These are phyloP conservation scores for Pythium rhizo-oryzae DNA, from an alignment of 352 stramenopile genomes.

Conservation along the genomic window DNA sequence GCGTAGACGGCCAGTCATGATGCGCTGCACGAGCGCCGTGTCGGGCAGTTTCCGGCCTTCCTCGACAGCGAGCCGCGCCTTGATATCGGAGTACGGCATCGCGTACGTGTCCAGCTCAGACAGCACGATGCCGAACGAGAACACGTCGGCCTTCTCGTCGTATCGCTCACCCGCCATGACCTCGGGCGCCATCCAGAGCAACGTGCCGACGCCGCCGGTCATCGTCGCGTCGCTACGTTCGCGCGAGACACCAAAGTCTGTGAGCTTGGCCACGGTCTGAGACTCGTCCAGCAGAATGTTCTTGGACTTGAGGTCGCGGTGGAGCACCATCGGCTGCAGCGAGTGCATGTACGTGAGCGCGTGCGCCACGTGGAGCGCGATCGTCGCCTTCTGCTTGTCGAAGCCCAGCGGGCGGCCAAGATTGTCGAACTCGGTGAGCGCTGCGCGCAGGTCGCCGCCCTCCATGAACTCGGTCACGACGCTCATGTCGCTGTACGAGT, in stretches of 20 bases:
- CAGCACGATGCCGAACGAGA: constrained; percentile 45
- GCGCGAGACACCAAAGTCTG: constrained; percentile 57
- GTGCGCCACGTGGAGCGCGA: constrained; percentile 46
- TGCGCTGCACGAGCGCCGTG: constrained; percentile 17
- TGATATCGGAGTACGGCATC: constrained; percentile 16
- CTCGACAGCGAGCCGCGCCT: neutral
- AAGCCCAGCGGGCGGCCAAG: constrained; percentile 29
- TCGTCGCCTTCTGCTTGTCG: constrained; percentile 43
- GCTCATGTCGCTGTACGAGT: constrained; percentile 23
- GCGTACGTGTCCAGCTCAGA: constrained; percentile 40
- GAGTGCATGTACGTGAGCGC: constrained; percentile 59
- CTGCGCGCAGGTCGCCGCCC: constrained; percentile 30
- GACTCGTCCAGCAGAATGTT: constrained; percentile 48
- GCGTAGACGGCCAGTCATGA: constrained; percentile 8
- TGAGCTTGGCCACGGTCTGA: constrained; percentile 44
- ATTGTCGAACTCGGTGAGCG: constrained; percentile 9
- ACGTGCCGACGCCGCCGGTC: constrained; percentile 43
- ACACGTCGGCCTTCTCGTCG: constrained; percentile 49
- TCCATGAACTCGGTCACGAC: constrained; percentile 37
- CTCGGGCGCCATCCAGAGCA: constrained; percentile 54
- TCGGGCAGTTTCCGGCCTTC: neutral
- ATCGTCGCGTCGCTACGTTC: constrained; percentile 44
- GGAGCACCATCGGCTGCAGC: constrained; percentile 41
- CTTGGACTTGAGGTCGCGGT: constrained; percentile 64
- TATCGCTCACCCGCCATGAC: constrained; percentile 55